Conservation (phyloP, 306 rosid genomes). For the Cicer arietinum region DNA sequence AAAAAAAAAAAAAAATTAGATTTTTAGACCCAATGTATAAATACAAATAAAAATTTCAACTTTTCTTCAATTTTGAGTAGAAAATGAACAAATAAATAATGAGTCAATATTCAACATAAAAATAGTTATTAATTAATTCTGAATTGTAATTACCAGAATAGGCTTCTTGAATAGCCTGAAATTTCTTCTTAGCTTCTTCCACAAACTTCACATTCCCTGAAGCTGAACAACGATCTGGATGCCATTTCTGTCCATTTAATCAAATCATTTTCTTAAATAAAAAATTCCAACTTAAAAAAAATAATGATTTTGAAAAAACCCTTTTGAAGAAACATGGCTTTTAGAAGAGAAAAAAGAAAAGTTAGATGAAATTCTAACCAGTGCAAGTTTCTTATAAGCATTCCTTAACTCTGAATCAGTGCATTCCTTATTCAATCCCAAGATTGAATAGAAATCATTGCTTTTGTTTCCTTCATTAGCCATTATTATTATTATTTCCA, state of each 20-base stretch:
- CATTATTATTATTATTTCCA: constrained; percentile 52
- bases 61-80: constrained; percentile 1
- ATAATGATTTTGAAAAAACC: constrained; percentile 20
- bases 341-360: not conserved
- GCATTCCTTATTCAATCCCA: constrained; percentile 91
- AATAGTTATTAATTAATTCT: not conserved
- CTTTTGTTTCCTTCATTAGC: constrained; percentile 63
- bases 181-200: constrained; percentile 91
- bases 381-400: constrained; percentile 89
- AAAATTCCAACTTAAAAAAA: not conserved
- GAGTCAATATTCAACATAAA: constrained; percentile 28
- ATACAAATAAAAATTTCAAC: constrained; percentile 15
- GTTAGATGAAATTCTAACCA: constrained; percentile 63
- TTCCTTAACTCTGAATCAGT: constrained; percentile 67
- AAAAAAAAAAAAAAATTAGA: constrained; percentile 10
- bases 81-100: constrained; percentile 4
- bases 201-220: constrained; percentile 72
- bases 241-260: constrained; percentile 84
- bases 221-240: constrained; percentile 97
- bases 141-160: constrained; percentile 78
- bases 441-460: constrained; percentile 65
- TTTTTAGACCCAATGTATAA: not conserved
- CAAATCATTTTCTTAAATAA: constrained; percentile 32
- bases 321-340: not conserved
- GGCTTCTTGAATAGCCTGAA: constrained; percentile 87